Evolutionary conservation across 1,139 yeast genomes (phyloP), one percentile per base, ranked within the genome.

Genomic region (Suhomyces atakaporum): DNA sequence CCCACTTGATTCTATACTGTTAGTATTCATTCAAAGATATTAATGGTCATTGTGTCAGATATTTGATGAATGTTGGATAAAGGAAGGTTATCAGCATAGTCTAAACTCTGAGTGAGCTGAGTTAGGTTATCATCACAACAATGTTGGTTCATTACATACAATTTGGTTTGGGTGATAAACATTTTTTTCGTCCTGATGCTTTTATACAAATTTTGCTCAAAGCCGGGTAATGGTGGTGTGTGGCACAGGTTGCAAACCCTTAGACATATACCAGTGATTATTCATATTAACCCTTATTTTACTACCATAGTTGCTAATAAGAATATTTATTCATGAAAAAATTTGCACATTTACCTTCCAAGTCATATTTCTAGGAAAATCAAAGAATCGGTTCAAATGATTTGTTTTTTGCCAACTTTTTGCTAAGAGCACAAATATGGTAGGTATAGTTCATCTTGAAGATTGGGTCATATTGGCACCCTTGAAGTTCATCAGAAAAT

Each of bases 61-160:
- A 58, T 39, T 55, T 64, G 73, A 66, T 67, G 72, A 66, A 65
- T 64, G 75, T 69, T 70, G 74, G 73, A 69, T 58, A 61, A 22
- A 50, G 39, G 35, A 33, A 33, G 18, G 45, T 57, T 70, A 66
- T 71, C 77, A 71, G 75, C 77, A 71, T 63, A 66, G 75, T 55
- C 56, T 43, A 44, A 59, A 63, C 75, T 71, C 65, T 54, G 77
- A 71, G 77, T 71, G 77, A 71, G 77, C 77, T 71, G 77, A 71
- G 77, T 69, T 53, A 64, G 58, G 70, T 64, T 69, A 54, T 70
- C 76, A 70, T 70, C 76, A 66, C 57, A 56, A 62, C 60, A 53
- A 51, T 50, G 47, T 28, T 12, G 11, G 13, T 31, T 19, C 25
- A 11, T 30, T 31, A 43, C 47, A 41, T 46, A 44, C 48, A 30